Percentiles rank a stretch among this genome's conserved stretches.
phyloP scores from a whole-genome alignment of 208 protist species.

The Wallacemonas sp. region DNA sequence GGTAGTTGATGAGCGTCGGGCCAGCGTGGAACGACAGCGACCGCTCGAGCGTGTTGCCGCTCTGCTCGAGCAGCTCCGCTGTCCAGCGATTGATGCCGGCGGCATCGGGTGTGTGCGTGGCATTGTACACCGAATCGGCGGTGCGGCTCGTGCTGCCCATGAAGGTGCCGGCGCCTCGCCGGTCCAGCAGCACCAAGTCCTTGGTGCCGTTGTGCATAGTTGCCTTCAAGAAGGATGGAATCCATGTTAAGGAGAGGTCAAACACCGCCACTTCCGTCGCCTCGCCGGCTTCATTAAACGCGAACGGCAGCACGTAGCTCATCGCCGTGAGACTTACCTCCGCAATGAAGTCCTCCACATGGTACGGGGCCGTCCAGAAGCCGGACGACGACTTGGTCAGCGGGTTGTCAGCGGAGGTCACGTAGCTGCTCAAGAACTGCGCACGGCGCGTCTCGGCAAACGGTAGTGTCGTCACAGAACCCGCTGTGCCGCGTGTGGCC shows the following conservation, averaged over 20 bases:
- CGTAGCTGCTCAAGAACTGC: conserved; percentile 20
- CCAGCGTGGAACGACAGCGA: conserved; percentile 32
- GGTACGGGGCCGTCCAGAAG: conserved; percentile 47
- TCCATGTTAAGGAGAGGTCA: conserved; percentile 28
- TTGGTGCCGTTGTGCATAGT: conserved; percentile 31
- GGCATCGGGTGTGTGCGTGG: conserved; percentile 27
- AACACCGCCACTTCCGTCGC: conserved; percentile 31
- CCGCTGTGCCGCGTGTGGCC: conserved; percentile 9
- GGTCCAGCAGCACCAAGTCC: conserved; percentile 41
- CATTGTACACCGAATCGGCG: conserved; percentile 22
- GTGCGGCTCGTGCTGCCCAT: conserved; percentile 27
- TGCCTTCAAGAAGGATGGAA: conserved; percentile 18
- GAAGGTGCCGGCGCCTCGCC: conserved; percentile 31
- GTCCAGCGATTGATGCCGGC: conserved; percentile 32
- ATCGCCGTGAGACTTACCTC: conserved; percentile 10
- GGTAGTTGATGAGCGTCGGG: conserved; percentile 42
- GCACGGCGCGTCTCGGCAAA: conserved; percentile 19
- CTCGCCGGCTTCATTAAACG: conserved; percentile 12
- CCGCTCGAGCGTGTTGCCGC: conserved; percentile 20
- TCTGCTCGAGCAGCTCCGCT: conserved; percentile 20
- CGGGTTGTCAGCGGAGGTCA: background rate
- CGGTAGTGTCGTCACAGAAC: background rate
- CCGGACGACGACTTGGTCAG: conserved; percentile 8
- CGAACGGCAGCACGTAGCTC: conserved; percentile 42
- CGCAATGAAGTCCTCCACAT: conserved; percentile 21